Base-by-base conservation (phyloP, 2,329 filamentous ascomycete genomes). In the Gremmenia infestans region DNA sequence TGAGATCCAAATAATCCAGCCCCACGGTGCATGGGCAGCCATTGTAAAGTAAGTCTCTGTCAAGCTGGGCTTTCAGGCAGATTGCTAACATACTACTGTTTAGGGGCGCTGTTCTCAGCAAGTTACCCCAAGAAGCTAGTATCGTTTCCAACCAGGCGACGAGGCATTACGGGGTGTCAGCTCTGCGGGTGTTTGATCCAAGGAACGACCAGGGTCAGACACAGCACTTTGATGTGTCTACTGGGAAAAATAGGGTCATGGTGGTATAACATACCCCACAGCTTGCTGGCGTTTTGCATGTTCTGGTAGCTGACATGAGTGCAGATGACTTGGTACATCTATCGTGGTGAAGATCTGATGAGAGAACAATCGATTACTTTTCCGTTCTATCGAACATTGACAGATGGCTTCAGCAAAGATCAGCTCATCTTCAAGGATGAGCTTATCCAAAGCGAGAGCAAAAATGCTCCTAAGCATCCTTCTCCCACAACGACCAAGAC, bases 61-160 rank as follows among this genome's bases (percentile, higher is more conserved):
- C 8, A 28, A 28, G 8, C 25, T 8, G 6, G 25, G 8, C 5
- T 28, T 28, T 8, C 25, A 7, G 25, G 6, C 25, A 28, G 25
- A 28, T 28, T 28, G 25, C 25, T 28, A 7, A 28, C 6, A 28
- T 28, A 28, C 6, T 28, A 8, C 12, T 14, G 7, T 49, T 5
- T 2, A 63, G 59, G 42, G 62, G 62, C 14, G 61, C 62, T 3
- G 57, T 62, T 7, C 57, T 64, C 1, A 59, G 57, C 17, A 36
- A 48, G 35, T 23, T 63, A 14, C 53, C 55, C n/a, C 50, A 42
- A 14, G 53, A 57, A 7, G 50, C 52, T 5, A 23, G 28, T 4
- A 54, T 63, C 25, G 48, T 53, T 8, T 63, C 61, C n/a, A 56
- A 50, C 4, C 51, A 60, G 28, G 50, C 60, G 4, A 63, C 59